Conservation (phyloP, 2,329 filamentous ascomycete species). For the Talaromyces sp. region DNA sequence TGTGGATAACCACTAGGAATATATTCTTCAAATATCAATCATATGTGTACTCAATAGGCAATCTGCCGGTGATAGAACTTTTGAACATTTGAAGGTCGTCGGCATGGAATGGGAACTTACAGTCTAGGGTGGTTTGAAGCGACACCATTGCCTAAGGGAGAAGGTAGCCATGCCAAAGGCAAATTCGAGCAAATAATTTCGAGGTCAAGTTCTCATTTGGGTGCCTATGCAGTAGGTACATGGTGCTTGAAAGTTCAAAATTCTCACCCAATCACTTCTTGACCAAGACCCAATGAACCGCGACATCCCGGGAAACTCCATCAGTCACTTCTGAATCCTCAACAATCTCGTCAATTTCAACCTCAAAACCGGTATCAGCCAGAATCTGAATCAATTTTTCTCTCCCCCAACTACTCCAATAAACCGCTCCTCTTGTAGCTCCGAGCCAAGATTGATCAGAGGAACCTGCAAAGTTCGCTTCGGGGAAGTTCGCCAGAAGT, state of each 20-base stretch:
- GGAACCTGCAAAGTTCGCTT: constrained; percentile 18
- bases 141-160: too few species aligned
- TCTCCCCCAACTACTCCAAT: constrained; percentile 46
- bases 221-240: too few species aligned
- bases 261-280: background rate
- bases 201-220: too few species aligned
- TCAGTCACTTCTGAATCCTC: constrained; percentile 23
- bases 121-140: too few species aligned
- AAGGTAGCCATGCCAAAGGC: too few species aligned
- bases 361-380: constrained; percentile 21
- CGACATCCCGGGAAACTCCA: constrained; percentile 11
- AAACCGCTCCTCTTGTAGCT: constrained; percentile 36
- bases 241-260: too few species aligned
- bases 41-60: too few species aligned
- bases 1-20: background rate
- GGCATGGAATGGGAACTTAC: too few species aligned
- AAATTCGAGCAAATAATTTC: too few species aligned
- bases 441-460: constrained; percentile 36
- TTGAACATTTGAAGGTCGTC: too few species aligned
- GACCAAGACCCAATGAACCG: constrained; percentile 25
- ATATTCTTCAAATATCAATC: too few species aligned
- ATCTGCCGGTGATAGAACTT: too few species aligned
- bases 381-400: constrained; percentile 35
- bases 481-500: constrained; percentile 54
- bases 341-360: constrained; percentile 25